Conservation (phyloP, 257 asterid genomes). For the Nicotiana otophora region DNA sequence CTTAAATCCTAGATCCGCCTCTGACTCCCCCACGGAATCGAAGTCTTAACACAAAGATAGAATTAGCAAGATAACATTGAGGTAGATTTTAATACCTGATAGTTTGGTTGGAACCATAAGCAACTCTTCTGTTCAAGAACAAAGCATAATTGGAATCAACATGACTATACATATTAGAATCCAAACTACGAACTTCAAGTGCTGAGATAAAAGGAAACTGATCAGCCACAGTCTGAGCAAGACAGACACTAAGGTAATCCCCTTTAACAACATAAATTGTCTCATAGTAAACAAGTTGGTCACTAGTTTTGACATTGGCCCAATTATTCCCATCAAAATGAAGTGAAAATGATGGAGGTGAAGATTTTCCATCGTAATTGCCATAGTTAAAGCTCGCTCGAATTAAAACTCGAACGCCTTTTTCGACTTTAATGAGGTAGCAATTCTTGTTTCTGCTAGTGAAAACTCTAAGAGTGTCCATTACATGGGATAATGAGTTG, state of each 20-base stretch:
- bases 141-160: constrained; percentile 24
- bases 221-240: constrained; percentile 39
- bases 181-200: constrained; percentile 54
- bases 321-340: constrained; percentile 53
- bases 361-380: constrained; percentile 46
- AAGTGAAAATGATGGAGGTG: constrained; percentile 57
- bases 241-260: constrained; percentile 38
- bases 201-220: constrained; percentile 61
- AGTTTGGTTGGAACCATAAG: constrained; percentile 49
- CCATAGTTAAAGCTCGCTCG: constrained; percentile 68
- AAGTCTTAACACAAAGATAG: background rate
- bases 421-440: constrained; percentile 20
- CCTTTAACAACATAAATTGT: constrained; percentile 32
- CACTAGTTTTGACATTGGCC: constrained; percentile 28
- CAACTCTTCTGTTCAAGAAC: constrained; percentile 32
- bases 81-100: constrained; percentile 27
- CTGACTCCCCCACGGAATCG: background rate
- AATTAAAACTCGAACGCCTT: constrained; percentile 30
- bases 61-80: background rate
- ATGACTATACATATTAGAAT: constrained; percentile 29
- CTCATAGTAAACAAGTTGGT: constrained; percentile 25
- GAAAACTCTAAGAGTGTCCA: constrained; percentile 56
- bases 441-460: constrained; percentile 39
- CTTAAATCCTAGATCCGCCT: background rate
- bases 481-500: constrained; percentile 23